Evolutionary conservation across 768 basidiomycete species (phyloP).

Genomic region (Lentinus tigrinus): DNA sequence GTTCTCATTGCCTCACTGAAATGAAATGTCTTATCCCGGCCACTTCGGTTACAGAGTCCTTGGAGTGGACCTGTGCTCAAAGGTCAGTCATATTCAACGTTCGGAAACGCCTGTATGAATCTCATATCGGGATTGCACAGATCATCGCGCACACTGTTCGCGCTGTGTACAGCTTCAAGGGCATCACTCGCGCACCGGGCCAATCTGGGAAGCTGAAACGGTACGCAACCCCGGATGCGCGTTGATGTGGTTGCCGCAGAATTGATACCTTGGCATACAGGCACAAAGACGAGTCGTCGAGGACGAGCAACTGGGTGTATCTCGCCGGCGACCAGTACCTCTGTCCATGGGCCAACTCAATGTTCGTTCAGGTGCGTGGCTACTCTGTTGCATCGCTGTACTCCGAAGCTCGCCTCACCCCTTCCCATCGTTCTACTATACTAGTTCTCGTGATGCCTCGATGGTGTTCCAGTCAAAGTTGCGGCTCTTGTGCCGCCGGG

Average conservation of each 20-base stretch:
- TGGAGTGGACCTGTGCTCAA: slow-evolving; percentile 55
- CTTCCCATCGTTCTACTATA: no score
- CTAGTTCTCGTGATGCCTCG: no score
- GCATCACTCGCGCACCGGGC: slow-evolving; percentile 65
- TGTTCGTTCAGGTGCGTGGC: slow-evolving; percentile 59
- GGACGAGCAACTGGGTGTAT: slow-evolving; percentile 55
- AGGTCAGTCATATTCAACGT: slow-evolving; percentile 35
- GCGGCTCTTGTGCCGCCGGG: no score
- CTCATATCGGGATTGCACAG: slow-evolving; percentile 26
- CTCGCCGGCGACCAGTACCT: slow-evolving; percentile 48
- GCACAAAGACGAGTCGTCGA: slow-evolving; percentile 45
- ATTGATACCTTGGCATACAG: slow-evolving; percentile 27
- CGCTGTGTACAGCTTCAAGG: slow-evolving; percentile 56
- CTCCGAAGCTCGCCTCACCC: not conserved
- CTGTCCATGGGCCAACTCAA: slow-evolving; percentile 65
- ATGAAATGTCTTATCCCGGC: slow-evolving; percentile 25
- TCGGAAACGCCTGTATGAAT: not conserved
- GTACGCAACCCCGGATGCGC: slow-evolving; percentile 27
- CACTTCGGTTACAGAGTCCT: slow-evolving; percentile 29
- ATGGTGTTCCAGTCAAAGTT: no score
- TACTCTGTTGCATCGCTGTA: not conserved
- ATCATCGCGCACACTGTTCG: slow-evolving; percentile 63
- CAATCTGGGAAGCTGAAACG: slow-evolving; percentile 63
- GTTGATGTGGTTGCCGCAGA: not conserved
- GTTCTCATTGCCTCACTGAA: no score